Evolutionary conservation across 2,329 filamentous ascomycete species (phyloP).

Genomic region (Mollisia scopiformis): DNA sequence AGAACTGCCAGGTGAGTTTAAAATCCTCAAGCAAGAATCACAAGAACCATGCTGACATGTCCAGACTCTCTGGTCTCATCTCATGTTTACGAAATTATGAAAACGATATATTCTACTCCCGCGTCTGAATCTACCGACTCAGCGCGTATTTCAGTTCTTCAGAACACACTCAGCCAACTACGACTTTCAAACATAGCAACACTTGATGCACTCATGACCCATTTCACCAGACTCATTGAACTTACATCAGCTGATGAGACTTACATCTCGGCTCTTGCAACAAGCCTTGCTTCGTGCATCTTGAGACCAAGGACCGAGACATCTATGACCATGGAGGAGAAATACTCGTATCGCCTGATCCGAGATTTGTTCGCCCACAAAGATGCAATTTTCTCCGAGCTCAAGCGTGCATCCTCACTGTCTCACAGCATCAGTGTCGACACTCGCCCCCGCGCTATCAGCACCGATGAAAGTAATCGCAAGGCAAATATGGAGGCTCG

Average conservation of each 20-base stretch:
- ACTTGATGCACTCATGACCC: constrained; percentile 96
- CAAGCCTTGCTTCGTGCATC: constrained; percentile 79
- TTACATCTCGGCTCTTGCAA: constrained; percentile 77
- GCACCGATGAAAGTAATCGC: constrained; percentile 93
- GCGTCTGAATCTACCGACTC: constrained; percentile 75
- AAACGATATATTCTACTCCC: constrained; percentile 90
- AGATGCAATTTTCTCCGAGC: constrained; percentile 90
- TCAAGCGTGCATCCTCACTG: constrained; percentile 84
- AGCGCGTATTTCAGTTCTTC: constrained; percentile 84
- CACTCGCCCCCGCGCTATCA: constrained; percentile 77
- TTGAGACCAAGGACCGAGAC: constrained; percentile 86
- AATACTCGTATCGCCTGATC: constrained; percentile 86
- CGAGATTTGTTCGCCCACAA: constrained; percentile 94
- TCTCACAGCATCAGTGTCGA: constrained; percentile 65
- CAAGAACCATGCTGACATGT: constrained; percentile 28
- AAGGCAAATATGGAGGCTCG: constrained; percentile 94
- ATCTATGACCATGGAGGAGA: constrained; percentile 93
- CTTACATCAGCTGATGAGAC: constrained; percentile 92
- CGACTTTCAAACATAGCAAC: constrained; percentile 97
- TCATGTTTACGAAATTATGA: constrained; percentile 97
- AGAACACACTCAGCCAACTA: constrained; percentile 93
- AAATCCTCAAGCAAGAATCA: background rate
- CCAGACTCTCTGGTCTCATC: constrained; percentile 96
- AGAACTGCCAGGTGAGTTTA: constrained; percentile 80
- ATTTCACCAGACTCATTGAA: constrained; percentile 96